These are phyloP conservation scores for Aspergillus novoparasiticus DNA, from an alignment of 2,329 filamentous ascomycete species.

Conservation along the genomic window DNA sequence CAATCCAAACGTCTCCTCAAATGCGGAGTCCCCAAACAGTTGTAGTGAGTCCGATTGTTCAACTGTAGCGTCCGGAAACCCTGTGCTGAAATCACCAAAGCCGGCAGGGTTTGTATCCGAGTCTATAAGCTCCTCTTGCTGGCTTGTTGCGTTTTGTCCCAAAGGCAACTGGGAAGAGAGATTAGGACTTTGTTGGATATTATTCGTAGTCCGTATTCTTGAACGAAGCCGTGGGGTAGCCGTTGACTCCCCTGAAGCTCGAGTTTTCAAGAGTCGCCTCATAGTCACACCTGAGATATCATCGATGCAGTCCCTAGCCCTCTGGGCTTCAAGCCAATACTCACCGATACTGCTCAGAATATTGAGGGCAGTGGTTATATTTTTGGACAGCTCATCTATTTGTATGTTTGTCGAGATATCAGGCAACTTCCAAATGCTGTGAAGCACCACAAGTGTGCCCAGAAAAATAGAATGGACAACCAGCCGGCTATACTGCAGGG, in stretches of 20 bases:
- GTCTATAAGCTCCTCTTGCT: background rate
- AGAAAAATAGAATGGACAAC: slow-evolving; percentile 55
- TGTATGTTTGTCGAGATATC: slow-evolving; percentile 43
- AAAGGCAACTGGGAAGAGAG: background rate
- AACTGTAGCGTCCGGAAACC: background rate
- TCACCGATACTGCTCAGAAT: slow-evolving; percentile 56
- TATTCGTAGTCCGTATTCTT: background rate
- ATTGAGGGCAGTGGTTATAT: slow-evolving; percentile 48
- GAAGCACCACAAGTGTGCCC: slow-evolving; percentile 53
- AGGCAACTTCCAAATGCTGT: slow-evolving; percentile 53
- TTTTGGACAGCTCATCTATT: slow-evolving; percentile 44
- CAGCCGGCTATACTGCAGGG: slow-evolving; percentile 52
- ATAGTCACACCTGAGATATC: slow-evolving; percentile 32
- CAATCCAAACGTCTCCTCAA: slow-evolving; percentile 30
- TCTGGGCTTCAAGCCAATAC: slow-evolving; percentile 53
- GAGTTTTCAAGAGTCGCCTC: slow-evolving; percentile 23
- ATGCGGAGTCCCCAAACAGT: slow-evolving; percentile 24
- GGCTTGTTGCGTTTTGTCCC: background rate
- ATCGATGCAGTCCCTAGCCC: slow-evolving; percentile 34
- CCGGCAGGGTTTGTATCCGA: background rate
- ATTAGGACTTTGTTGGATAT: background rate
- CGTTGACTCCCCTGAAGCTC: background rate
- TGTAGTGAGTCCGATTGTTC: background rate
- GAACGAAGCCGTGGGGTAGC: background rate
- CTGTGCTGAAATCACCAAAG: background rate